Percentiles rank a stretch among this genome's conserved stretches.
phyloP scores from a whole-genome alignment of 2,329 filamentous ascomycete genomes.

The Ophiostoma tasmaniense region DNA sequence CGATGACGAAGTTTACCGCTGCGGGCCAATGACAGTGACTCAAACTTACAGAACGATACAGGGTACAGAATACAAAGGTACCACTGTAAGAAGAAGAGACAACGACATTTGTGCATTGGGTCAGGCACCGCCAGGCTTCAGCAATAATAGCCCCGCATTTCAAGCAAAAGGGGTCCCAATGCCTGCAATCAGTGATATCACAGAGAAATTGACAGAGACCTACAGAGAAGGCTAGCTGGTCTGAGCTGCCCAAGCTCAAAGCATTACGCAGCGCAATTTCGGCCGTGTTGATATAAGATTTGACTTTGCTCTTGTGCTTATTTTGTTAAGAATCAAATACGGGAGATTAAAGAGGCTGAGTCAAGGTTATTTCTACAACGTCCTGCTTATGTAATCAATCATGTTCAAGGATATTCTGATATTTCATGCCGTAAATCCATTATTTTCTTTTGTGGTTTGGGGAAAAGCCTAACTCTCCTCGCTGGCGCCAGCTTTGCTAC shows the following conservation, averaged over 20 bases:
- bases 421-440: background rate
- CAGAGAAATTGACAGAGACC: background rate
- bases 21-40: background rate
- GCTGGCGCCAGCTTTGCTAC: conserved; percentile 28
- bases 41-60: background rate
- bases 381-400: background rate
- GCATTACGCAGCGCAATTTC: conserved; percentile 3
- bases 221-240: background rate
- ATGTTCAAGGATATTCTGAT: too few species aligned
- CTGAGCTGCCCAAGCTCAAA: background rate
- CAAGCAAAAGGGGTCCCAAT: background rate
- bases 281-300: background rate
- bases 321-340: too few species aligned
- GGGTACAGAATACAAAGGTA: background rate
- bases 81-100: background rate
- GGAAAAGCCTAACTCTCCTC: background rate
- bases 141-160: background rate
- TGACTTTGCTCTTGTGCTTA: too few species aligned
- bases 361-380: too few species aligned
- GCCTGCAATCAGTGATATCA: background rate
- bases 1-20: background rate
- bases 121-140: background rate
- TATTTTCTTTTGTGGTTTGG: too few species aligned
- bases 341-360: background rate
- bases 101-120: background rate